Evolutionary conservation across 2,329 filamentous ascomycete genomes (phyloP).

Genomic region (Colletotrichum liaoningense): DNA sequence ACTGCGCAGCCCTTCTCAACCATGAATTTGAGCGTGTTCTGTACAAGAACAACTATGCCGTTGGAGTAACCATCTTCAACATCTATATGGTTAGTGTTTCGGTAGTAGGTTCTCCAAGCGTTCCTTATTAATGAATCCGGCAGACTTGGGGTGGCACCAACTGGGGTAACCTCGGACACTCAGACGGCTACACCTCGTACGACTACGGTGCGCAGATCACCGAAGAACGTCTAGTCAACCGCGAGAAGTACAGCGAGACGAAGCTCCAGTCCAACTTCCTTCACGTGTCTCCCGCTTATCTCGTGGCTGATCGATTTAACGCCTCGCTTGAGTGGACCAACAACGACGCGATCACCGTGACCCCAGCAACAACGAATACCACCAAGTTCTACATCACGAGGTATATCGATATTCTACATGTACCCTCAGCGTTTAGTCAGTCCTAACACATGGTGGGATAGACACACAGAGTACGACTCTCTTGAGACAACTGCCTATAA

Average conservation of each 20-base stretch:
- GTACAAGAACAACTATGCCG: constrained; percentile 77
- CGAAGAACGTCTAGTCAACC: constrained; percentile 72
- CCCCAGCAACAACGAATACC: constrained; percentile 65
- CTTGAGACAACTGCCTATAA: constrained; percentile 67
- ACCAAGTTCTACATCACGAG: constrained; percentile 66
- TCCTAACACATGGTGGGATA: constrained; percentile 42
- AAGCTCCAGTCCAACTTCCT: constrained; percentile 79
- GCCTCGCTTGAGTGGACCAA: constrained; percentile 44
- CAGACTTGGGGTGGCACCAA: constrained; percentile 79
- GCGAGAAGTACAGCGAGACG: constrained; percentile 80
- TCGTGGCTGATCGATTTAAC: constrained; percentile 63
- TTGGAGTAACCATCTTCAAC: constrained; percentile 73
- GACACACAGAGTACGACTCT: constrained; percentile 72
- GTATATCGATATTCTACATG: not conserved
- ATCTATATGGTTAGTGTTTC: constrained; percentile 72
- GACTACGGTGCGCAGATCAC: constrained; percentile 64
- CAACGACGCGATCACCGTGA: constrained; percentile 63
- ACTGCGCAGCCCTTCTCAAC: constrained; percentile 72
- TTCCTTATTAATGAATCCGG: not conserved
- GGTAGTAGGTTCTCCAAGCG: too few species aligned
- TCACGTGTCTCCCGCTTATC: constrained; percentile 74
- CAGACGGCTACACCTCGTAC: constrained; percentile 66
- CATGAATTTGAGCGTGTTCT: constrained; percentile 78
- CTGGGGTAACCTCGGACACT: constrained; percentile 79
- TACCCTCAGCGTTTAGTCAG: not conserved